These are phyloP conservation scores for Phytomonas serpens DNA, from an alignment of 208 protist species.

Conservation along the genomic window DNA sequence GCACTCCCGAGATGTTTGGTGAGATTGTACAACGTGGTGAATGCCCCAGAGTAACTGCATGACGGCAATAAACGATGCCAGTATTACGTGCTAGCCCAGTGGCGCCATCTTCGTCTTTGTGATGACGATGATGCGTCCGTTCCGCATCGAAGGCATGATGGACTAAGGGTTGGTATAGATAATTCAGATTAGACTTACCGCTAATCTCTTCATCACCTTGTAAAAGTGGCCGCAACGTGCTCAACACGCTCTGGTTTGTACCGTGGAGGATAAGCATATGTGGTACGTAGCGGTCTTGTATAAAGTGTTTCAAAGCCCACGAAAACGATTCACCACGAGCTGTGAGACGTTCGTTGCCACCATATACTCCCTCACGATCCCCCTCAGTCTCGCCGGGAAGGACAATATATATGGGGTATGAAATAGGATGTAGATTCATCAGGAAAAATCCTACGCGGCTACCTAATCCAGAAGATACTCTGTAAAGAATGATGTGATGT, in stretches of 20 bases:
- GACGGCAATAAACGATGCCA: neutral
- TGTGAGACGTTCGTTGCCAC: constrained; percentile 70
- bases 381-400: constrained; percentile 75
- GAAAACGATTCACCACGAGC: constrained; percentile 51
- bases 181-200: constrained; percentile 1
- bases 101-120: constrained; percentile 1
- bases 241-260: constrained; percentile 67
- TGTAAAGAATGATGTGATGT: constrained; percentile 78
- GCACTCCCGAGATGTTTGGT: neutral
- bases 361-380: constrained; percentile 55
- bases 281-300: constrained; percentile 72
- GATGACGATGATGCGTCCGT: neutral
- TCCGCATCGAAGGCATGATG: neutral
- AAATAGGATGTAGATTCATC: constrained; percentile 82
- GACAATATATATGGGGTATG: constrained; percentile 78
- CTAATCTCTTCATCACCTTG: constrained; percentile 19
- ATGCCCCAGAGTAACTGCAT: neutral
- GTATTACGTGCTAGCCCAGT: neutral
- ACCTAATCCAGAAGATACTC: constrained; percentile 54
- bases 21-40: neutral
- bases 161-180: neutral
- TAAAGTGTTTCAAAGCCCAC: constrained; percentile 60
- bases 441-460: constrained; percentile 84
- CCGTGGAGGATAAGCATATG: constrained; percentile 82
- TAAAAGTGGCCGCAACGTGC: constrained; percentile 56